phyloP scores from a whole-genome alignment of 768 basidiomycete genomes.

The Boletus tomentosulus region DNA sequence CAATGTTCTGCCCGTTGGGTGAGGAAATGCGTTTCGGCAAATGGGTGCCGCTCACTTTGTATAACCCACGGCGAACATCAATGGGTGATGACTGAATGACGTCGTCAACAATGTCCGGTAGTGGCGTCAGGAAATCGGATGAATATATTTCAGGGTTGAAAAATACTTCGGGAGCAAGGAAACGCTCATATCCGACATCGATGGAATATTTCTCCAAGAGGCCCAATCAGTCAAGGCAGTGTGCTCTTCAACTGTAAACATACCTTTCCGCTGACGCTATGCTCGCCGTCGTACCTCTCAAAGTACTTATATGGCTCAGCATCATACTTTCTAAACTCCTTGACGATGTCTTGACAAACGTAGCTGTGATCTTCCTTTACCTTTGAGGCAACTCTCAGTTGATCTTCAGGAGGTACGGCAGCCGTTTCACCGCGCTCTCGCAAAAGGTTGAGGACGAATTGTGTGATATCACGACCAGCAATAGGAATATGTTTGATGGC shows the following conservation, averaged over 20 bases:
- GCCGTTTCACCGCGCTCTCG: conserved; percentile 92
- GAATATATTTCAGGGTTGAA: conserved; percentile 99
- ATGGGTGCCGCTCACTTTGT: conserved; percentile 59
- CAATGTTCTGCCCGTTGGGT: conserved; percentile 72
- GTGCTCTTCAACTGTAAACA: conserved; percentile 19
- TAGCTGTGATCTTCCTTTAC: conserved; percentile 99
- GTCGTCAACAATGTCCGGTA: conserved; percentile 93
- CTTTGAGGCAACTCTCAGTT: conserved; percentile 82
- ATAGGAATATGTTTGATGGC: conserved; percentile 99
- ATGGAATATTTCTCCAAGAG: conserved; percentile 76
- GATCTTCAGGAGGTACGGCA: conserved; percentile 93
- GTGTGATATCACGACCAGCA: conserved; percentile 94
- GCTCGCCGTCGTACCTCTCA: conserved; percentile 88
- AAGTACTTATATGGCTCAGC: conserved; percentile 94
- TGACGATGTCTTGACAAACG: conserved; percentile 97
- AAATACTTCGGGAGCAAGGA: conserved; percentile 98
- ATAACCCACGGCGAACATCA: conserved; percentile 92
- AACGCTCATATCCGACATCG: conserved; percentile 97
- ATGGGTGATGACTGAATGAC: conserved; percentile 96
- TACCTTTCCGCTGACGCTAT: conserved; percentile 89
- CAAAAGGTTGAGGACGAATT: conserved; percentile 93
- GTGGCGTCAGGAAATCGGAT: conserved; percentile 93
- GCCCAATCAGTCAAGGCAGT: conserved; percentile 6
- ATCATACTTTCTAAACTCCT: conserved; percentile 98
- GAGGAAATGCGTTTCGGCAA: neutral